Base-by-base conservation (phyloP, 2,329 filamentous ascomycete species). In the Colletotrichum tropicale region DNA sequence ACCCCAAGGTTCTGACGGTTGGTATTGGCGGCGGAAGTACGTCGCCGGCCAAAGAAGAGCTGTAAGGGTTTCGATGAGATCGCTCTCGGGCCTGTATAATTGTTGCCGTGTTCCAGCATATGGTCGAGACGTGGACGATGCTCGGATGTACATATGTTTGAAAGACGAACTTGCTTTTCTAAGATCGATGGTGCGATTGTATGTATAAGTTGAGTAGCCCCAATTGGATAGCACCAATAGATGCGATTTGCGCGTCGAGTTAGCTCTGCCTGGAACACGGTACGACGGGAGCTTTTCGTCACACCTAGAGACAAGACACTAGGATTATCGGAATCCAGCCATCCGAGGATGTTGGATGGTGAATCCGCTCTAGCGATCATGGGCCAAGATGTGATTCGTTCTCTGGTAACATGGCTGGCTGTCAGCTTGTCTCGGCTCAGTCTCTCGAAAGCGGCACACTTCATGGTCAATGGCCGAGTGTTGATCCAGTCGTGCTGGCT, bases 1-100 rank as follows among this genome's bases (percentile, higher is more conserved):
- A 86, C 68, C 92, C 92, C 2, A 82, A 85, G 81, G 79, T 90
- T 74, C 85, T 93, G 78, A 91, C 88, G 1, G 87, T 93, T 66
- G 87, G 87, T 4, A 85, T 93, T 38, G 92, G 92, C 15, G 90
- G 89, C 48, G 76, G 61, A 64, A 65, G 13, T 16, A 48, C 58
- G 34, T 66, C 62, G 34, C 38, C 48, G 28, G 30, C 36, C 61
- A 26, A 21, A 15, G 69, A 64, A 52, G 60, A 56, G 21, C 43
- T 70, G 24, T 71, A 38, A 56, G 12, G n/a, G n/a, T 32, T 52
- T 12, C 8, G 18, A 7, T 24, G 30, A 26, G 38, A 52, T 38
- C 10, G 28, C 43, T 13, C 43, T 52, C 12, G n/a, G n/a, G 12
- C n/a, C n/a, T 52, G n/a, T 21, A 52, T 21, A 21, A 21, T 12